Evolutionary conservation across 2,329 filamentous ascomycete species (phyloP).

Genomic region (Cladosporium cucumerinum): DNA sequence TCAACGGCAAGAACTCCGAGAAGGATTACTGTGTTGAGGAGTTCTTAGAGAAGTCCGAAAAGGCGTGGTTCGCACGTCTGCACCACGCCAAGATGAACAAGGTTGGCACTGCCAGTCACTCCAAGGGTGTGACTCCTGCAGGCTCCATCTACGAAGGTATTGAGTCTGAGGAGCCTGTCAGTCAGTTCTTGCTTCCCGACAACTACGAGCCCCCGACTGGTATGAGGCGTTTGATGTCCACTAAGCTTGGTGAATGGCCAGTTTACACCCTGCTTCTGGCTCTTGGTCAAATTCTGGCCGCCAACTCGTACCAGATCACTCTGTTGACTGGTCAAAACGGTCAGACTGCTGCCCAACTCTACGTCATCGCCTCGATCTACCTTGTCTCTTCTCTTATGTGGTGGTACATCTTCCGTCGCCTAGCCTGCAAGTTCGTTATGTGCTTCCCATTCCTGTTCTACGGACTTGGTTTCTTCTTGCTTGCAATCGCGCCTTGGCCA

Average conservation of each 20-base stretch:
- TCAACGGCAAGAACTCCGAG: conserved; percentile 57
- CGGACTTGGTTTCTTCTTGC: conserved; percentile 59
- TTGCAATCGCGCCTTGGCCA: conserved; percentile 61
- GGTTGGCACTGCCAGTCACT: conserved; percentile 33
- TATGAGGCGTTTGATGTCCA: conserved; percentile 53
- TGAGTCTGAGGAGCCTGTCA: conserved; percentile 39
- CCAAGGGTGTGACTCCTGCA: conserved; percentile 34
- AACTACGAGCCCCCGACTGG: conserved; percentile 57
- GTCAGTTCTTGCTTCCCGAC: conserved; percentile 55
- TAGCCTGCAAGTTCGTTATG: conserved; percentile 57
- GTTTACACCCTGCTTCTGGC: conserved; percentile 61
- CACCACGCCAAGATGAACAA: conserved; percentile 57
- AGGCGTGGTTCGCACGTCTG: conserved; percentile 62
- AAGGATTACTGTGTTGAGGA: conserved; percentile 62
- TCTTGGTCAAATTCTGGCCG: conserved; percentile 61
- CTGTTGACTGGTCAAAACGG: conserved; percentile 63
- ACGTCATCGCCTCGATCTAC: conserved; percentile 59
- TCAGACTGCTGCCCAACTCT: conserved; percentile 57
- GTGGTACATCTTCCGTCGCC: conserved; percentile 60
- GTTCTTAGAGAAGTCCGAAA: conserved; percentile 62
- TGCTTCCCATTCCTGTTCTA: conserved; percentile 62
- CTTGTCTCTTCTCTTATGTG: conserved; percentile 57
- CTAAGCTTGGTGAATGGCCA: conserved; percentile 57
- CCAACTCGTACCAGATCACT: conserved; percentile 66
- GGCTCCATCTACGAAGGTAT: conserved; percentile 41